Evolutionary conservation across 192 early-diverging fungal species (phyloP).

Genomic region (Entomortierella chlamydospora): DNA sequence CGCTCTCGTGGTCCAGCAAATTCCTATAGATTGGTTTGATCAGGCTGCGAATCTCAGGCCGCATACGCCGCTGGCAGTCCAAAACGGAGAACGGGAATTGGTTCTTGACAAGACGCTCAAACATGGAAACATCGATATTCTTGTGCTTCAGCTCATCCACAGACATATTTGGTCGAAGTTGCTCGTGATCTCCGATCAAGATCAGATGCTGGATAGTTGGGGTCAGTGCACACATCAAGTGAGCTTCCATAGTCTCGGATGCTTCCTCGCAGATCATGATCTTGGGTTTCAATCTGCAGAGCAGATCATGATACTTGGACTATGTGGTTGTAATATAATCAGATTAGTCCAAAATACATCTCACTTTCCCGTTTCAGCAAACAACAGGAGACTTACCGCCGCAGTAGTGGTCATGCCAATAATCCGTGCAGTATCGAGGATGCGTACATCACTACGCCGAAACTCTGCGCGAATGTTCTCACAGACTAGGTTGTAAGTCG

Average conservation of each 20-base stretch:
- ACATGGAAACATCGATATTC: slow-evolving; percentile 62
- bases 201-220: slow-evolving; percentile 62
- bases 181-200: slow-evolving; percentile 71
- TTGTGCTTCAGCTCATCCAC: slow-evolving; percentile 58
- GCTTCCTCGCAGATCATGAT: slow-evolving; percentile 71
- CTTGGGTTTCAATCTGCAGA: slow-evolving; percentile 57
- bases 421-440: slow-evolving; percentile 48
- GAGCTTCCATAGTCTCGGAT: slow-evolving; percentile 67
- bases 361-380: background rate
- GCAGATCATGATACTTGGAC: slow-evolving; percentile 67
- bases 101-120: slow-evolving; percentile 63
- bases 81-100: slow-evolving; percentile 56
- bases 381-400: slow-evolving; percentile 54
- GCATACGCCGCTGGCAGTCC: slow-evolving; percentile 67
- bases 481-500: slow-evolving; percentile 23
- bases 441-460: slow-evolving; percentile 29
- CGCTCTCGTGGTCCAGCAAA: slow-evolving; percentile 58
- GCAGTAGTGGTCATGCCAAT: slow-evolving; percentile 72
- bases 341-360: too few relatives aligned
- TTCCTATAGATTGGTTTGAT: slow-evolving; percentile 62
- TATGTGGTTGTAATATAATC: slow-evolving; percentile 7
- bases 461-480: slow-evolving; percentile 35
- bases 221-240: slow-evolving; percentile 62
- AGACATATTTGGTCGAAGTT: slow-evolving; percentile 64
- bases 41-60: slow-evolving; percentile 63